Conservation (phyloP, 345 rosid genomes). For the Euphorbia lathyris region DNA sequence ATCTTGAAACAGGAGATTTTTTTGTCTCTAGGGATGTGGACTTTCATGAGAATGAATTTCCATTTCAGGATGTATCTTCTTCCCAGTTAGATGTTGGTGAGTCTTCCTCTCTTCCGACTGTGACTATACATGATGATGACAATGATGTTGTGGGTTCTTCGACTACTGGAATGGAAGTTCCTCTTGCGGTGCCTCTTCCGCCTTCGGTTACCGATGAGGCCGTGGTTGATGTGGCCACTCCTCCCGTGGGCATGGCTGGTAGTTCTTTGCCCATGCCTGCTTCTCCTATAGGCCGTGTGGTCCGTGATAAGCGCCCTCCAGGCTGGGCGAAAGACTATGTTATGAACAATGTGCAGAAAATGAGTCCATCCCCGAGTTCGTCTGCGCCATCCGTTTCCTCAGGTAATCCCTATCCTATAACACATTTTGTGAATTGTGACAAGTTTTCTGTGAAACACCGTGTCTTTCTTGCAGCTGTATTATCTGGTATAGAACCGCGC, state of each 20-base stretch:
- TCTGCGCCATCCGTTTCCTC: neutral
- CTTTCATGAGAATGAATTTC: neutral
- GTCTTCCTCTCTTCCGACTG: too few relatives aligned
- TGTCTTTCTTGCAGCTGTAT: neutral
- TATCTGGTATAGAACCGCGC: neutral
- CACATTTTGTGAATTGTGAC: slow-evolving; percentile 7
- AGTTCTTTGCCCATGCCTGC: too few relatives aligned
- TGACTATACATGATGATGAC: too few relatives aligned
- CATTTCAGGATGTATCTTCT: neutral
- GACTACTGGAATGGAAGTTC: too few relatives aligned
- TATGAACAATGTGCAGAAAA: neutral
- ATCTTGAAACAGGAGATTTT: neutral
- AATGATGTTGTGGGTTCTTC: too few relatives aligned
- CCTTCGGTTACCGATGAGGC: too few relatives aligned
- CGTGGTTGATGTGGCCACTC: too few relatives aligned
- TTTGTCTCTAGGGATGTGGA: slow-evolving; percentile 1
- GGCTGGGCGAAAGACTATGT: neutral
- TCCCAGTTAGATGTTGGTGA: too few relatives aligned
- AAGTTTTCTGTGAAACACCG: neutral
- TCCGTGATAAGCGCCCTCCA: too few relatives aligned
- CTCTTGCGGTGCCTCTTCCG: too few relatives aligned
- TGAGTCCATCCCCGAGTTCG: neutral
- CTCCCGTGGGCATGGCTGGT: too few relatives aligned
- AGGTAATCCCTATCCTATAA: slow-evolving; percentile 1
- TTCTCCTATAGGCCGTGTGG: too few relatives aligned